phyloP scores from a whole-genome alignment of 2,329 filamentous ascomycete species.

The Tolypocladium ophioglossoides region DNA sequence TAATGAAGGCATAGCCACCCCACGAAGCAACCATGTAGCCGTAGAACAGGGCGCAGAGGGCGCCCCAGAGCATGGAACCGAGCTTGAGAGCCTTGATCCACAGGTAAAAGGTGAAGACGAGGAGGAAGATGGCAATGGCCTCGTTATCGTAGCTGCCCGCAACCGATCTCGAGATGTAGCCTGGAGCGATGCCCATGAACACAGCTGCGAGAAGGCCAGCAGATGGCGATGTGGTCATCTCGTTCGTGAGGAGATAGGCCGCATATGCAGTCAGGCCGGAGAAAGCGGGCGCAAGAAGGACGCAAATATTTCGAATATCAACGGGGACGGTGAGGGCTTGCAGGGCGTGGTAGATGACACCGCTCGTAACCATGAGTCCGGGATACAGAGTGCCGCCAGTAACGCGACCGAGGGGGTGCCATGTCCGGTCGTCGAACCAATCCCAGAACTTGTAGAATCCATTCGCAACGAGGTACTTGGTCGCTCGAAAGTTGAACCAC shows the following conservation, averaged over 20 bases:
- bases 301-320: slow-evolving; percentile 98
- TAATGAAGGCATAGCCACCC: slow-evolving; percentile 99
- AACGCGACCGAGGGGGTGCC: slow-evolving; percentile 96
- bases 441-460: slow-evolving; percentile 99
- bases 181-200: slow-evolving; percentile 96
- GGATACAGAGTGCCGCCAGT: slow-evolving; percentile 98
- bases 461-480: slow-evolving; percentile 93
- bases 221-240: slow-evolving; percentile 92
- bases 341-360: slow-evolving; percentile 88
- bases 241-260: slow-evolving; percentile 88
- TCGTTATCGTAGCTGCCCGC: slow-evolving; percentile 99
- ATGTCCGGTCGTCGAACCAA: slow-evolving; percentile 99
- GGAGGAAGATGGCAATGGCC: slow-evolving; percentile 95
- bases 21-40: slow-evolving; percentile 99
- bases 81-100: slow-evolving; percentile 99
- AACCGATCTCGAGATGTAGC: slow-evolving; percentile 95
- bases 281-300: slow-evolving; percentile 87
- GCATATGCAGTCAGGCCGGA: slow-evolving; percentile 90
- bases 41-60: slow-evolving; percentile 89
- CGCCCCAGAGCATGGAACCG: slow-evolving; percentile 94
- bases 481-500: slow-evolving; percentile 99
- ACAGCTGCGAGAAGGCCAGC: slow-evolving; percentile 87
- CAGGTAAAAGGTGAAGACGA: slow-evolving; percentile 96
- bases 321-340: slow-evolving; percentile 82
- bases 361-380: slow-evolving; percentile 97